A percentile compares a stretch with the other conserved stretches of the same genome.
phyloP scores from a whole-genome alignment of 768 basidiomycete genomes.

The Pulveroboletus sp. region DNA sequence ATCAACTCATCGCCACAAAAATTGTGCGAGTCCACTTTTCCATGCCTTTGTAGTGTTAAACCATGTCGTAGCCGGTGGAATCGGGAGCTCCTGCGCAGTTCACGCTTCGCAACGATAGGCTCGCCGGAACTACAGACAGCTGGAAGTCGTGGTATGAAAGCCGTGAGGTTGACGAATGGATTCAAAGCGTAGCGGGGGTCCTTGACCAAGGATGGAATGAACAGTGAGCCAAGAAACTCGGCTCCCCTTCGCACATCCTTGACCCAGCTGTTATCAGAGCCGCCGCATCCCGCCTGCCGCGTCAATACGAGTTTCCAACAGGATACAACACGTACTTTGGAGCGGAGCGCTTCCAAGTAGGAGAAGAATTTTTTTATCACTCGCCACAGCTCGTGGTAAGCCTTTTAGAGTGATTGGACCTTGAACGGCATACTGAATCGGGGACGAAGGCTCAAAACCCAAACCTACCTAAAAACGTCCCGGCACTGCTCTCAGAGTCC shows the following conservation, averaged over 20 bases:
- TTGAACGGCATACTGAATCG: constrained; percentile 6
- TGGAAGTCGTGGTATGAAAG: constrained; percentile 80
- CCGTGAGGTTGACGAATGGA: constrained; percentile 90
- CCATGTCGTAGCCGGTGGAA: constrained; percentile 63
- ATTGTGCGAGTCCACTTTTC: constrained; percentile 36
- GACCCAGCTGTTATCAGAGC: constrained; percentile 36
- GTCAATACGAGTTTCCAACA: constrained; percentile 92
- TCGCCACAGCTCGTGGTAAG: constrained; percentile 50
- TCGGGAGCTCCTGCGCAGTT: constrained; percentile 59
- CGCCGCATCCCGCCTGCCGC: constrained; percentile 50
- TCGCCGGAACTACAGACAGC: constrained; percentile 65
- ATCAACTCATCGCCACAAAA: constrained; percentile 88
- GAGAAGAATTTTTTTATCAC: constrained; percentile 88
- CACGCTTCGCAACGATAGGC: constrained; percentile 69
- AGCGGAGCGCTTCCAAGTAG: constrained; percentile 72
- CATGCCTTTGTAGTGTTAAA: constrained; percentile 6
- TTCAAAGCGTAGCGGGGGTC: constrained; percentile 84
- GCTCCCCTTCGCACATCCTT: not conserved
- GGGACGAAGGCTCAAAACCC: constrained; percentile 46
- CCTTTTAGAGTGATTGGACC: not conserved
- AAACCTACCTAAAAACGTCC: constrained; percentile 69
- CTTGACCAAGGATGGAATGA: constrained; percentile 86
- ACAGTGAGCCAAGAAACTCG: constrained; percentile 47
- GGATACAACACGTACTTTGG: constrained; percentile 86
- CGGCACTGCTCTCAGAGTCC: constrained; percentile 69